phyloP scores from a whole-genome alignment of 345 rosid species.

The Populus ilicifolia region DNA sequence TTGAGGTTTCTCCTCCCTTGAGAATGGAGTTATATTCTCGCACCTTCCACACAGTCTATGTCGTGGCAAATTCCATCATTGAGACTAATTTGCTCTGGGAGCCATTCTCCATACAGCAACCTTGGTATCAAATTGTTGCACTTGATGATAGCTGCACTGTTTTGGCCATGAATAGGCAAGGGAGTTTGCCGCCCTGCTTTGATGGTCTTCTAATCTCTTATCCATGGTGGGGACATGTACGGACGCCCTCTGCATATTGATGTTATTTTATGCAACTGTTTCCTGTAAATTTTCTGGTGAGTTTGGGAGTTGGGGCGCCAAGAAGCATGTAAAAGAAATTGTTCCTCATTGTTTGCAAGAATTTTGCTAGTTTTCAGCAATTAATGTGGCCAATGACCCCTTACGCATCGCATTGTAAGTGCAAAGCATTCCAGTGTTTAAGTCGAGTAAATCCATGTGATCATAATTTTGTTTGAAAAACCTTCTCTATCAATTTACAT shows the following conservation, averaged over 20 bases:
- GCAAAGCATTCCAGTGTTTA: too few relatives aligned
- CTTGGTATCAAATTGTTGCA: background rate
- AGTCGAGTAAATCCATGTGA: background rate
- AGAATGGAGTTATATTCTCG: background rate
- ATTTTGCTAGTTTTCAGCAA: background rate
- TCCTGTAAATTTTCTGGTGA: background rate
- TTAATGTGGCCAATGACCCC: background rate
- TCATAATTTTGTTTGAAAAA: background rate
- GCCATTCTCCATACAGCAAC: background rate
- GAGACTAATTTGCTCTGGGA: background rate
- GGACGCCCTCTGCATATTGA: background rate
- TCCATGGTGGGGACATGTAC: background rate
- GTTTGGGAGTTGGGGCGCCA: background rate
- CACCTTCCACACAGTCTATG: background rate
- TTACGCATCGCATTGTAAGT: too few relatives aligned
- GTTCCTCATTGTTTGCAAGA: background rate
- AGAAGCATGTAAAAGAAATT: background rate
- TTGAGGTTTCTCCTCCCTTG: background rate
- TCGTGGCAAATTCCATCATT: background rate
- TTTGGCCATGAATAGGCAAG: background rate
- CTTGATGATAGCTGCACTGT: background rate
- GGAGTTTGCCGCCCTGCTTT: background rate
- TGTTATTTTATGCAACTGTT: background rate
- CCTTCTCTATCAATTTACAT: slow-evolving; percentile 4
- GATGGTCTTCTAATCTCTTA: background rate